These are phyloP conservation scores for Citrullus colocynthis DNA, from an alignment of 306 rosid species.

Conservation along the genomic window DNA sequence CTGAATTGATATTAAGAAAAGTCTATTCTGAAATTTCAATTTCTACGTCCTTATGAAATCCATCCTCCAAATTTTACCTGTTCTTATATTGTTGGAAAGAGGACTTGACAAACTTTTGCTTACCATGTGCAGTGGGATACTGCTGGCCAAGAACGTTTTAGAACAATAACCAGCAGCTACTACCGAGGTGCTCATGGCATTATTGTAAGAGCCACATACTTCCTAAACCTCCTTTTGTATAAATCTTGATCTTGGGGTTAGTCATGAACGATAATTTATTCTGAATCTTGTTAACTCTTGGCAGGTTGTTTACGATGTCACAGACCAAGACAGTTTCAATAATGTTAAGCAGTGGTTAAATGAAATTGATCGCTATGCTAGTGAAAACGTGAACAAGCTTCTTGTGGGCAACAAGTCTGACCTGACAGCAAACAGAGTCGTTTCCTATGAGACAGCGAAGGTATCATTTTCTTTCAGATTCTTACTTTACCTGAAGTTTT, in stretches of 20 bases:
- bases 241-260: neutral
- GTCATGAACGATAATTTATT: conserved; percentile 3
- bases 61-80: neutral
- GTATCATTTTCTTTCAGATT: conserved; percentile 19
- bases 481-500: neutral
- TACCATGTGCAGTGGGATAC: conserved; percentile 80
- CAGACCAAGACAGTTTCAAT: conserved; percentile 76
- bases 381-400: conserved; percentile 74
- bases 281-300: conserved; percentile 8
- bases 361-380: conserved; percentile 75
- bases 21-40: neutral
- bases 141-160: conserved; percentile 99
- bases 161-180: conserved; percentile 99
- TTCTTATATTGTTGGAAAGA: neutral
- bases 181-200: conserved; percentile 99
- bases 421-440: conserved; percentile 62
- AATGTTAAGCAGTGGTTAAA: conserved; percentile 73
- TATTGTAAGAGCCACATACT: conserved; percentile 41
- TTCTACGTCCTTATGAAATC: neutral
- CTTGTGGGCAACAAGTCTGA: conserved; percentile 62
- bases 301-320: conserved; percentile 75
- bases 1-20: neutral
- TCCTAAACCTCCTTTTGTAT: neutral
- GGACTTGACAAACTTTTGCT: neutral
- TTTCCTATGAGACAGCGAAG: conserved; percentile 59